phyloP scores from a whole-genome alignment of 768 basidiomycete species.

The Hebeloma cylindrosporum region DNA sequence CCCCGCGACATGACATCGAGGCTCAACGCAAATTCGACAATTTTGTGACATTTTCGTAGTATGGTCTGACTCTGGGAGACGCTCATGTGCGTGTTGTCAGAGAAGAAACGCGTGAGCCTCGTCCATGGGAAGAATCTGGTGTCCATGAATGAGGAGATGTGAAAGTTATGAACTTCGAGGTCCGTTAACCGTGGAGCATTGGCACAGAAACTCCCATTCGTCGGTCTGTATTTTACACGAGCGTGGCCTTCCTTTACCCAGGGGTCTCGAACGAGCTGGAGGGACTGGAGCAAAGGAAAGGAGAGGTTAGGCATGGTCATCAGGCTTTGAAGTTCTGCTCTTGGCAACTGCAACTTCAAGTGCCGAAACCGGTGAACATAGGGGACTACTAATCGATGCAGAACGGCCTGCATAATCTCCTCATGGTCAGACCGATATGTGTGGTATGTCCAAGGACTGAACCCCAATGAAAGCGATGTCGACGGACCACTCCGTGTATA shows the following conservation, averaged over 20 bases:
- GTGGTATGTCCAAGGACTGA: neutral
- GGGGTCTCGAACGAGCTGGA: neutral
- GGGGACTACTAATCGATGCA: neutral
- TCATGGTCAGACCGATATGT: neutral
- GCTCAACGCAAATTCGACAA: neutral
- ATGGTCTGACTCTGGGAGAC: conserved; percentile 1
- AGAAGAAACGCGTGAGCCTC: conserved; percentile 5
- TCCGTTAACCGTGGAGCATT: conserved; percentile 6
- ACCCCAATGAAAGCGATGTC: conserved; percentile 1
- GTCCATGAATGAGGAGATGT: neutral
- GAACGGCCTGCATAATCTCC: conserved; percentile 1
- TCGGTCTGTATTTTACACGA: neutral
- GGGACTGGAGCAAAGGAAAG: conserved; percentile 3
- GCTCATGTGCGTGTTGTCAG: neutral
- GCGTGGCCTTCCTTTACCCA: neutral
- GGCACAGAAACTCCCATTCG: neutral
- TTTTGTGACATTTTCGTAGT: neutral
- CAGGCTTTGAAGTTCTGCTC: neutral
- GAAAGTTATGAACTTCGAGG: conserved; percentile 5
- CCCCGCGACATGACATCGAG: neutral
- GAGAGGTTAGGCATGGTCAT: neutral
- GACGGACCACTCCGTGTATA: conserved; percentile 4
- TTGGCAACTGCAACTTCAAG: neutral
- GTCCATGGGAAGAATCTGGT: neutral
- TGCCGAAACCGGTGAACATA: conserved; percentile 2